phyloP scores from a whole-genome alignment of 441 rosid genomes.

The Raphanus hybrid region DNA sequence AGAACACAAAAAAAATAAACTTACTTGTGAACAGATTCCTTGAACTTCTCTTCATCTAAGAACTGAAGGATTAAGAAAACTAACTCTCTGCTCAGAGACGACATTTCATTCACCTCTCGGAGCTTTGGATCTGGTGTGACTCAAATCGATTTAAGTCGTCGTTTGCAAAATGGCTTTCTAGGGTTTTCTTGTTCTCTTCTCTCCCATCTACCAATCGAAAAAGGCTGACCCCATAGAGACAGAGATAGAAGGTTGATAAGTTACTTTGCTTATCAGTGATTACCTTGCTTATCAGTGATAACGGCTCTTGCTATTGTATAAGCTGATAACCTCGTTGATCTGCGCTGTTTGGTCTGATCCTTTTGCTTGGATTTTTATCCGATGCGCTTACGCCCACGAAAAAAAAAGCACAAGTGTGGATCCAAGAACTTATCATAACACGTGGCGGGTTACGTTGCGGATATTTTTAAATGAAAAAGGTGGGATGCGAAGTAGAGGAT shows the following conservation, averaged over 20 bases:
- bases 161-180: constrained; percentile 43
- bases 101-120: constrained; percentile 38
- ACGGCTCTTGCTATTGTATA: accelerated
- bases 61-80: constrained; percentile 56
- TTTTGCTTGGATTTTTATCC: constrained; percentile 22
- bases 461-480: accelerated
- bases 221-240: constrained; percentile 26
- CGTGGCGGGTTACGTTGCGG: constrained; percentile 7
- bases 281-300: not conserved
- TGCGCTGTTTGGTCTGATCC: constrained; percentile 33
- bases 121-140: constrained; percentile 32
- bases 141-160: constrained; percentile 18
- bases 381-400: constrained; percentile 12
- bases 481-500: constrained; percentile 22
- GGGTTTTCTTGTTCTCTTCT: constrained; percentile 47
- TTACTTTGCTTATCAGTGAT: accelerated
- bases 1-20: not conserved
- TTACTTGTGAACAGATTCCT: constrained; percentile 51
- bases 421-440: not conserved
- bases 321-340: constrained; percentile 35
- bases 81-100: constrained; percentile 55
- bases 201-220: constrained; percentile 36
- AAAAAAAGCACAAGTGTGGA: not conserved
- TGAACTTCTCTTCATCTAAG: constrained; percentile 48
- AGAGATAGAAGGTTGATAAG: constrained; percentile 41